phyloP scores from a whole-genome alignment of 306 rosid species.

The Vachellia pachyceras region DNA sequence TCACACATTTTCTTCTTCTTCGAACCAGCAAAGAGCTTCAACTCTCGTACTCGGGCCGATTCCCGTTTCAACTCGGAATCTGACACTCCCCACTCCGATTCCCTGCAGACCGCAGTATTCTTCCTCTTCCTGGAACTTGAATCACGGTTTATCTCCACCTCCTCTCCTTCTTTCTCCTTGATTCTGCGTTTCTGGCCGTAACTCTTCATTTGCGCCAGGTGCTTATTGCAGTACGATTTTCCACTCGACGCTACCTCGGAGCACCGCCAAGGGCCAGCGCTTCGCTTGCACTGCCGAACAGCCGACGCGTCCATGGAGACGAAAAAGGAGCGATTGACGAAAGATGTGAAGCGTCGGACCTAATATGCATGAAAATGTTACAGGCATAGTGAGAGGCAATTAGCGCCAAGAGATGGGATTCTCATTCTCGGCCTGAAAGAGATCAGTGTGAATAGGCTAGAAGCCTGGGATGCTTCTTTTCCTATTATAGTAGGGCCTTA shows the following conservation, averaged over 20 bases:
- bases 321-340: neutral
- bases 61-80: constrained; percentile 33
- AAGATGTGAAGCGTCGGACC: neutral
- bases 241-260: constrained; percentile 25
- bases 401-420: too few species aligned
- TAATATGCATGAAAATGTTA: too few species aligned
- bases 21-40: neutral
- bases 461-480: too few species aligned
- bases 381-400: too few species aligned
- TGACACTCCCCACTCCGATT: constrained; percentile 28
- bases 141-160: neutral
- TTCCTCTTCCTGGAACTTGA: constrained; percentile 35
- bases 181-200: constrained; percentile 23
- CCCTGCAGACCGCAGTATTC: constrained; percentile 10
- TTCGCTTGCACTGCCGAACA: constrained; percentile 49
- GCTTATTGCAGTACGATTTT: constrained; percentile 43
- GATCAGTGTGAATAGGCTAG: too few species aligned
- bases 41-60: constrained; percentile 15
- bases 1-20: constrained; percentile 18
- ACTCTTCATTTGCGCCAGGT: constrained; percentile 32
- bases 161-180: neutral
- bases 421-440: too few species aligned
- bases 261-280: constrained; percentile 19
- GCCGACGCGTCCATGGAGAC: constrained; percentile 31
- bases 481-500: too few species aligned